Percentiles rank a stretch among this genome's conserved stretches.
Evolutionary conservation across 1,284 basidiomycete species (phyloP).

Genomic region (Entoloma clypeatum): DNA sequence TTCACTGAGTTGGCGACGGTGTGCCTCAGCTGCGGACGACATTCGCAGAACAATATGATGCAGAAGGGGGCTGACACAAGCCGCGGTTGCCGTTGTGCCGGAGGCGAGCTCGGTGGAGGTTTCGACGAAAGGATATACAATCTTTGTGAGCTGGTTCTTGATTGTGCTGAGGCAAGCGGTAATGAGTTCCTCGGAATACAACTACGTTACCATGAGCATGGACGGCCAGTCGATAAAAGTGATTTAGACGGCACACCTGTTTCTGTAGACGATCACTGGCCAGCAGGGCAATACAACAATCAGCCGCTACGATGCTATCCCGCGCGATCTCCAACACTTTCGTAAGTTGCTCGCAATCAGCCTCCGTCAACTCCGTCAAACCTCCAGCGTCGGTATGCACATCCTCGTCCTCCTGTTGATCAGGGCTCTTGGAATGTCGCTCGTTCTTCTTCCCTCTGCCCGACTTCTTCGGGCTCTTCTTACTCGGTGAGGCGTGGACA

Average conservation of each 20-base stretch:
- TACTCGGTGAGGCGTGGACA: conserved; percentile 28
- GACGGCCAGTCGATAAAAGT: neutral
- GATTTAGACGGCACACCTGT: conserved; percentile 43
- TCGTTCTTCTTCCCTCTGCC: conserved; percentile 33
- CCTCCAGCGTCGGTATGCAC: conserved; percentile 26
- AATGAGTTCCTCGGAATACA: conserved; percentile 92
- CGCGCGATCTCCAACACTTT: conserved; percentile 52
- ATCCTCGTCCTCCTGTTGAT: conserved; percentile 28
- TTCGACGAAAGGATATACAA: conserved; percentile 88
- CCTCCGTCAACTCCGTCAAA: conserved; percentile 37
- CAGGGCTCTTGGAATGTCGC: conserved; percentile 31
- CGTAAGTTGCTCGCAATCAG: conserved; percentile 50
- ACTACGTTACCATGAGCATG: conserved; percentile 36
- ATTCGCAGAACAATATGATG: conserved; percentile 47
- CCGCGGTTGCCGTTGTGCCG: conserved; percentile 15
- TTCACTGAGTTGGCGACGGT: conserved; percentile 57
- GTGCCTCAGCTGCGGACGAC: conserved; percentile 34
- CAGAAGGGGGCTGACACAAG: conserved; percentile 47
- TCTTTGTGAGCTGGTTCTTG: conserved; percentile 76
- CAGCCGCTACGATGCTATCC: conserved; percentile 75
- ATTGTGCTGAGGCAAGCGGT: conserved; percentile 70
- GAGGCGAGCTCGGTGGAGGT: conserved; percentile 48
- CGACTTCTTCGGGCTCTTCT: conserved; percentile 41
- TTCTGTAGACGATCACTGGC: conserved; percentile 78
- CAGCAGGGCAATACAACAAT: conserved; percentile 77